Percentiles rank a stretch among this genome's conserved stretches.
Conservation (phyloP, 345 rosid genomes). For the Syzygium aromaticum region DNA sequence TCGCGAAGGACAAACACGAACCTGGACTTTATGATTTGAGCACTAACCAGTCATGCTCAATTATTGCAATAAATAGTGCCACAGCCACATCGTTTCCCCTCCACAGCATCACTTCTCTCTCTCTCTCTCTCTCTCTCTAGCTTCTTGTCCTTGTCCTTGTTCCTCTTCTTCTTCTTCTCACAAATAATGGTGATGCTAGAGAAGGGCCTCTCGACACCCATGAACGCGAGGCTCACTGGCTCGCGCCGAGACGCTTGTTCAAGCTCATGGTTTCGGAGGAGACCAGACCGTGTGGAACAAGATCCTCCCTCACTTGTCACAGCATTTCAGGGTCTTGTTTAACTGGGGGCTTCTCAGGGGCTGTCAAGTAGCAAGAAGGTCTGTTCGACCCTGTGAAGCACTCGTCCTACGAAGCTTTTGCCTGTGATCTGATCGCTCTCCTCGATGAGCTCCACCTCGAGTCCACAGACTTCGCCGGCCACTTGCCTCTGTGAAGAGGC, state of each 20-base stretch:
- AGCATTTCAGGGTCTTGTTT: conserved; percentile 37
- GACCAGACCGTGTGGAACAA: conserved; percentile 68
- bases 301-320: conserved; percentile 36
- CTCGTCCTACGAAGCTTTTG: conserved; percentile 46
- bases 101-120: not conserved
- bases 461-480: conserved; percentile 49
- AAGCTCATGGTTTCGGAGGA: conserved; percentile 69
- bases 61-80: not conserved
- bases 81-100: not conserved
- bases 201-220: conserved; percentile 28
- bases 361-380: conserved; percentile 32
- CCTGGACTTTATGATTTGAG: not conserved
- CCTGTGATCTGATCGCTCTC: conserved; percentile 45
- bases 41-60: not conserved
- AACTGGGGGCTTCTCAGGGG: conserved; percentile 71
- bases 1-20: not conserved
- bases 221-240: conserved; percentile 62
- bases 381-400: conserved; percentile 50
- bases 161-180: not conserved
- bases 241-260: conserved; percentile 28
- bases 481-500: conserved; percentile 72
- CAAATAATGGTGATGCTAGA: conserved; percentile 25
- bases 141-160: not conserved
- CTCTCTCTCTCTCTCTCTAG: not conserved
- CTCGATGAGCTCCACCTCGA: conserved; percentile 41